Evolutionary conservation across 1,284 basidiomycete genomes (phyloP).

Genomic region (Cutaneotrichosporon cyanovorans): DNA sequence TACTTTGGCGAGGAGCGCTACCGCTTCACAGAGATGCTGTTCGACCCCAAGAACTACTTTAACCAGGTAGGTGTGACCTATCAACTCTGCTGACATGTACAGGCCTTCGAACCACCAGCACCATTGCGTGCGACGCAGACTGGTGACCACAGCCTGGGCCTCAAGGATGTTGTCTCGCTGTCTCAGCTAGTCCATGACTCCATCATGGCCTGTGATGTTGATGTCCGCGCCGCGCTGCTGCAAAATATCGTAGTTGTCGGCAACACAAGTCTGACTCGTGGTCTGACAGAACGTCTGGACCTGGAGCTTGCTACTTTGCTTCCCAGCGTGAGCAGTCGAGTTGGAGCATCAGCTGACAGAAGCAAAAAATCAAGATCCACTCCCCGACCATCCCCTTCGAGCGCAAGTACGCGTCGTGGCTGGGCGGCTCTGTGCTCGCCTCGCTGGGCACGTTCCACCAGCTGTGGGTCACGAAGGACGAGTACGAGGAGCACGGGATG

Average conservation of each 20-base stretch:
- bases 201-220: conserved; percentile 78
- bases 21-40: conserved; percentile 80
- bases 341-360: conserved; percentile 1
- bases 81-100: not conserved
- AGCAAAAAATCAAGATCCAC: conserved; percentile 66
- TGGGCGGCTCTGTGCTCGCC: conserved; percentile 86
- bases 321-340: conserved; percentile 61
- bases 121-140: conserved; percentile 32
- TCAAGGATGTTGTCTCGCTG: conserved; percentile 52
- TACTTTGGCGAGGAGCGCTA: conserved; percentile 78
- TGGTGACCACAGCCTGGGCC: conserved; percentile 57
- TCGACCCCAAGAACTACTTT: conserved; percentile 69
- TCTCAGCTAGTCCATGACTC: conserved; percentile 71
- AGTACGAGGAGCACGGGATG: conserved; percentile 40
- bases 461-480: conserved; percentile 23
- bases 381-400: conserved; percentile 81
- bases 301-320: conserved; percentile 70
- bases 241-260: conserved; percentile 93
- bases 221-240: conserved; percentile 80
- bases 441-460: conserved; percentile 87
- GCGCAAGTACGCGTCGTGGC: conserved; percentile 80
- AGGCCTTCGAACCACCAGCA: conserved; percentile 33
- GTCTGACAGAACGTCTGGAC: conserved; percentile 76
- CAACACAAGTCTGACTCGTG: conserved; percentile 77
- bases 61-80: conserved; percentile 35